Evolutionary conservation across 352 stramenopile genomes (phyloP).

Genomic region (Globisporangium viniferum): DNA sequence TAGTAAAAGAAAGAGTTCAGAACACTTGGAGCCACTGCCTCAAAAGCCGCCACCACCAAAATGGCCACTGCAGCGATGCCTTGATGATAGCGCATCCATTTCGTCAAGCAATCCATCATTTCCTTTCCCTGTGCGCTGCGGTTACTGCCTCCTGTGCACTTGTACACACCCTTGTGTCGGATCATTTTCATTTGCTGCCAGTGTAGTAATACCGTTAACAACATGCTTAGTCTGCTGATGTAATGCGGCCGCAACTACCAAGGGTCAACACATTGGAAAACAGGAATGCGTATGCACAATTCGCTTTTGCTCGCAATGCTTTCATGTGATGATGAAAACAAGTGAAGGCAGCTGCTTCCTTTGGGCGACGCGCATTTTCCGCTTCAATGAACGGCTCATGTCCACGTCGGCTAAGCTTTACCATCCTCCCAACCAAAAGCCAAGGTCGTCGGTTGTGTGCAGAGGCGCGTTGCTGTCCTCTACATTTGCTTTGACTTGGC

Average conservation of each 20-base stretch:
- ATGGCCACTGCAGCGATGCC: background rate
- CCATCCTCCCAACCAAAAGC: background rate
- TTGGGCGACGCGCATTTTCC: background rate
- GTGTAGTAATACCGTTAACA: background rate
- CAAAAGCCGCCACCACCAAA: background rate
- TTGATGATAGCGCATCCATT: background rate
- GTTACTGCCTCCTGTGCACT: background rate
- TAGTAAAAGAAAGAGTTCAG: background rate
- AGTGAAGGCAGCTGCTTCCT: background rate
- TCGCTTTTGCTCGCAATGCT: background rate
- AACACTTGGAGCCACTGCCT: background rate
- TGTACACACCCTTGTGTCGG: background rate
- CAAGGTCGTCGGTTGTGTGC: background rate
- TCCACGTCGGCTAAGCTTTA: too few species aligned
- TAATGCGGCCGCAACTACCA: background rate
- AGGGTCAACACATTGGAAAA: too few species aligned
- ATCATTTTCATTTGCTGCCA: background rate
- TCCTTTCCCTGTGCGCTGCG: background rate
- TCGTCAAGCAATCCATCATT: background rate
- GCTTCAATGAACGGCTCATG: background rate
- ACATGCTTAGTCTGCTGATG: background rate
- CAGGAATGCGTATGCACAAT: background rate
- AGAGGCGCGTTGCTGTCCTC: background rate
- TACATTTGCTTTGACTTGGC: background rate
- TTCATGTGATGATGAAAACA: background rate